Conservation (phyloP, 1,284 basidiomycete genomes). For the Pterulicium gracile region DNA sequence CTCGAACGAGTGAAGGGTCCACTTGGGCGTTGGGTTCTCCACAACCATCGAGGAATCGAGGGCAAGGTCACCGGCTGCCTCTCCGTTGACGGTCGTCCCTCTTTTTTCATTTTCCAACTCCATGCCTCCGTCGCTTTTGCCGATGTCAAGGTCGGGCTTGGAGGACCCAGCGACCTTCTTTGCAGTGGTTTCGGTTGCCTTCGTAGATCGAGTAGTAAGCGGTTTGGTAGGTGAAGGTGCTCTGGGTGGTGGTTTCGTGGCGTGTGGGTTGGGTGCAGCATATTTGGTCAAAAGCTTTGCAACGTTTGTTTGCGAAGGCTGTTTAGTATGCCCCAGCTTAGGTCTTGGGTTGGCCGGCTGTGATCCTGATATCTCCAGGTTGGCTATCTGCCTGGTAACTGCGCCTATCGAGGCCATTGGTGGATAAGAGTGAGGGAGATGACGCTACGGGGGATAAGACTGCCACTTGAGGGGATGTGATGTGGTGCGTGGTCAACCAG, state of each 20-base stretch:
- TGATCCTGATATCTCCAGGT: conserved; percentile 38
- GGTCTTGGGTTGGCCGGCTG: conserved; percentile 17
- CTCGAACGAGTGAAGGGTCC: conserved; percentile 82
- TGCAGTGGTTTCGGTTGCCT: conserved; percentile 3
- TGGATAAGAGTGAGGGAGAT: conserved; percentile 18
- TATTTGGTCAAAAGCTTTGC: conserved; percentile 61
- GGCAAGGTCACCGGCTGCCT: conserved; percentile 66
- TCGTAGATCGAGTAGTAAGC: conserved; percentile 7
- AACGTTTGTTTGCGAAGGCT: conserved; percentile 41
- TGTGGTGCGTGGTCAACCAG: no score
- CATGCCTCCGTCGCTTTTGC: conserved; percentile 79
- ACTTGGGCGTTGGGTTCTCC: conserved; percentile 61
- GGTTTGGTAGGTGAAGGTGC: conserved; percentile 15
- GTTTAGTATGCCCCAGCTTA: conserved; percentile 26
- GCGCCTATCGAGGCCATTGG: conserved; percentile 25
- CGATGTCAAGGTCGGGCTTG: conserved; percentile 49
- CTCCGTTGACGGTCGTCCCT: conserved; percentile 51
- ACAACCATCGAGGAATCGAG: conserved; percentile 64
- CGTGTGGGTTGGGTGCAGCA: conserved; percentile 41
- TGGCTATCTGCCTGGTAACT: conserved; percentile 36
- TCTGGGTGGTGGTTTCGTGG: conserved; percentile 21
- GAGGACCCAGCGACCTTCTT: conserved; percentile 3
- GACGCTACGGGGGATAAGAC: no score
- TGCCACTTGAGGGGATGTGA: no score
- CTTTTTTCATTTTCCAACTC: conserved; percentile 69